These are phyloP conservation scores for Tetracladium setigerum DNA, from an alignment of 495 filamentous ascomycete genomes.

Conservation along the genomic window DNA sequence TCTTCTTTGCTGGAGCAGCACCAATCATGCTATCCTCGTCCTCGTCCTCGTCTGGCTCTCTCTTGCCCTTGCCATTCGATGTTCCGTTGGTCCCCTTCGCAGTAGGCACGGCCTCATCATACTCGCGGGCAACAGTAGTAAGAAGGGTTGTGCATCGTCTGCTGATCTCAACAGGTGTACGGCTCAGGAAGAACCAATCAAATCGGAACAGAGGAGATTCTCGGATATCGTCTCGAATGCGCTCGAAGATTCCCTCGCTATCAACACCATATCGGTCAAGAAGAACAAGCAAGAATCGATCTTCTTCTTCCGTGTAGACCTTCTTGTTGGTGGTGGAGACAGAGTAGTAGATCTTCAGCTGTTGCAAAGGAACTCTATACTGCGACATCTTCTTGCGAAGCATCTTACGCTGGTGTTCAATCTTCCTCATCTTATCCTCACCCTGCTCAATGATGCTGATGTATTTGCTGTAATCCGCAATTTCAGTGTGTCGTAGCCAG, in stretches of 20 bases:
- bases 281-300: slow-evolving; percentile 91
- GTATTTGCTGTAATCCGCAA: slow-evolving; percentile 81
- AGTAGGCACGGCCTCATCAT: slow-evolving; percentile 57
- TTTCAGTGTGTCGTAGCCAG: slow-evolving; percentile 86
- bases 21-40: slow-evolving; percentile 69
- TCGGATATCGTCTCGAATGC: slow-evolving; percentile 84
- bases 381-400: slow-evolving; percentile 88
- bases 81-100: slow-evolving; percentile 46
- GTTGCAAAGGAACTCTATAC: slow-evolving; percentile 93
- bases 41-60: slow-evolving; percentile 66
- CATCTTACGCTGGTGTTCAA: slow-evolving; percentile 89
- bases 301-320: slow-evolving; percentile 98
- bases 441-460: slow-evolving; percentile 82
- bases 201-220: slow-evolving; percentile 95
- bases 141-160: slow-evolving; percentile 90
- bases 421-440: slow-evolving; percentile 80
- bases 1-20: slow-evolving; percentile 82
- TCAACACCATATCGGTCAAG: slow-evolving; percentile 86
- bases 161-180: slow-evolving; percentile 87
- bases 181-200: slow-evolving; percentile 97
- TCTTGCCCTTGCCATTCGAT: slow-evolving; percentile 59
- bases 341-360: slow-evolving; percentile 97
- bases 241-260: slow-evolving; percentile 74
- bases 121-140: slow-evolving; percentile 88
- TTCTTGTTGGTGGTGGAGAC: slow-evolving; percentile 99